Evolutionary conservation across 148 eudicot genomes (phyloP), one percentile per base, ranked within the genome.

Genomic region (Tetragonia tetragonoides): DNA sequence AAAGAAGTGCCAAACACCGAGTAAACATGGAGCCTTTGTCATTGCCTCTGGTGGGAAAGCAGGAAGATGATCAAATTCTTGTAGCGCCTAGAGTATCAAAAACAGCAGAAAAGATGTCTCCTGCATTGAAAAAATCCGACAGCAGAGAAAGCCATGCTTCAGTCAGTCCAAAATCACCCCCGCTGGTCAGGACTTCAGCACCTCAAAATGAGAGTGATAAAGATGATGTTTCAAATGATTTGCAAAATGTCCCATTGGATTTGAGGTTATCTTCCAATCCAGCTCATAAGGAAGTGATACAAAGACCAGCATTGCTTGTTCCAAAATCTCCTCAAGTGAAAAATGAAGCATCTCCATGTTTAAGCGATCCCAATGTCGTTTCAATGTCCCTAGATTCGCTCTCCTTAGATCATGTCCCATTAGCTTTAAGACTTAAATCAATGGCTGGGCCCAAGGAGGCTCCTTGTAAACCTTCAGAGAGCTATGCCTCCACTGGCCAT

Each of bases 181-280:
- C 34, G n/a, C 14, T 16, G 17, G 28, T 70, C 37, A 54, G 14
- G 47, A 72, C 17, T 34, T 24, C 34, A 4, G 54, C 17, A 20
- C 18, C 54, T 38, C 53, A 68, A 39, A 34, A 18, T 6, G 39
- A 68, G 42, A 28, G 44, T 20, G 67, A 56, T 40, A 21, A 66
- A 53, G 24, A 18, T 20, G 67, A 62, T 59, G 53, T 34, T 37
- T 68, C 75, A 21, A 37, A 6, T 0, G 28, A 77, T 20, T 54
- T 76, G 12, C 77, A 81, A 65, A 10, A 81, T 10, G 73, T 65
- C 8, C 80, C 83, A 49, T 72, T 81, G 34, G 80, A 80, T 51
- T 65, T 56, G 60, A 42, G 77, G 34, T 5, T 64, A 16, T 37
- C 65, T 49, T 60, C 70, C 34, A 47, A 71, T 0, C 23, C 18